A percentile compares a stretch with the other conserved stretches of the same genome.
phyloP scores from a whole-genome alignment of 306 rosid genomes.

The Trichosanthes truncata region DNA sequence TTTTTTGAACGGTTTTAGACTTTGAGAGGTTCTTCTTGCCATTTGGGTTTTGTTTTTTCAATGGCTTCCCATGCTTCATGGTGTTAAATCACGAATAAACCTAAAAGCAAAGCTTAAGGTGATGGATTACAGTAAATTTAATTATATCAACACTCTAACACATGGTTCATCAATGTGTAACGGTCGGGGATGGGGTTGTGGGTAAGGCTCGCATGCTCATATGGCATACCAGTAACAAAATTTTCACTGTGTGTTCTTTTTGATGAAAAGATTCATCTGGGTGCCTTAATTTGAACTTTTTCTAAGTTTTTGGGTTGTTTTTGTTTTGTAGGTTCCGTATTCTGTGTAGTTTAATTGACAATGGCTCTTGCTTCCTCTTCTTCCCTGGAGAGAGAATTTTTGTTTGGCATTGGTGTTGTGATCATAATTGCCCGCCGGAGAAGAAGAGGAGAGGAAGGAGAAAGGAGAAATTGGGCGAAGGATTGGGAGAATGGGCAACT shows the following conservation, averaged over 20 bases:
- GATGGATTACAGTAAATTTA: no score
- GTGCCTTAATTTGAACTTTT: slow-evolving; percentile 7
- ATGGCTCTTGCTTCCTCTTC: no score
- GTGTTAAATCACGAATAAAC: no score
- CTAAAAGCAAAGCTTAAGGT: no score
- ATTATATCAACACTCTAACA: no score
- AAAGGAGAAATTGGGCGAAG: slow-evolving; percentile 40
- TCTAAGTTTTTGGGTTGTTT: neutral
- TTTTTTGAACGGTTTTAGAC: neutral
- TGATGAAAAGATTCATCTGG: slow-evolving; percentile 22
- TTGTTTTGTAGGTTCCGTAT: neutral
- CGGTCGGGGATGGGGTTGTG: slow-evolving; percentile 88
- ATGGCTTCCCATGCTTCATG: slow-evolving; percentile 81
- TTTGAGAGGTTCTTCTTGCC: slow-evolving; percentile 12
- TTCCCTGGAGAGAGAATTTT: no score
- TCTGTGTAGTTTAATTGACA: no score
- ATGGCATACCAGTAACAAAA: slow-evolving; percentile 83
- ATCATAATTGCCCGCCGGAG: no score
- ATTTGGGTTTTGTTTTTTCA: slow-evolving; percentile 15
- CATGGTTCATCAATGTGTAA: slow-evolving; percentile 89
- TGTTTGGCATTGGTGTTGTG: no score
- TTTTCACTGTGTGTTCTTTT: slow-evolving; percentile 58
- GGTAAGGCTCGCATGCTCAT: slow-evolving; percentile 94
- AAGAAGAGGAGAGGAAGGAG: no score
- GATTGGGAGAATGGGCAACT: slow-evolving; percentile 55